Percentiles rank a stretch among this genome's conserved stretches.
phyloP scores from a whole-genome alignment of 345 rosid genomes.

The Heritiera littoralis region DNA sequence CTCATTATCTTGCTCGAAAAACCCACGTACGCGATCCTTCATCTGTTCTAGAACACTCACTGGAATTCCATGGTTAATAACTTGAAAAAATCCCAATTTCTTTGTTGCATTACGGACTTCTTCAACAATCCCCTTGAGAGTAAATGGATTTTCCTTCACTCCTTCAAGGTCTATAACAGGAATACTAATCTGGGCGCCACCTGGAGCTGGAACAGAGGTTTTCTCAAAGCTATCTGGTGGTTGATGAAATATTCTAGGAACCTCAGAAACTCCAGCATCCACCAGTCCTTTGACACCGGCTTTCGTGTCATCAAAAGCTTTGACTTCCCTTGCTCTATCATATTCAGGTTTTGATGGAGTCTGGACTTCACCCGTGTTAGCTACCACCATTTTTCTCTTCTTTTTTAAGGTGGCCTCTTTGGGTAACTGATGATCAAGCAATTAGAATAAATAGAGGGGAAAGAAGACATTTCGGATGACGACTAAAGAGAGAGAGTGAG shows the following conservation, averaged over 20 bases:
- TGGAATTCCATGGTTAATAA: constrained; percentile 14
- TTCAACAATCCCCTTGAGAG: not conserved
- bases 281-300: constrained; percentile 14
- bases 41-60: constrained; percentile 6
- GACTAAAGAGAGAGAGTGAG: no score
- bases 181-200: not conserved
- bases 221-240: not conserved
- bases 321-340: not conserved
- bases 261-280: not conserved
- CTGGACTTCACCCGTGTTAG: not conserved
- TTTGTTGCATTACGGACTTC: not conserved
- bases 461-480: no score
- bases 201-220: not conserved
- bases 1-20: constrained; percentile 4
- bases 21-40: not conserved
- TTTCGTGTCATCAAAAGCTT: constrained; percentile 7
- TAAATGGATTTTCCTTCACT: not conserved
- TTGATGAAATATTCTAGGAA: not conserved
- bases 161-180: not conserved
- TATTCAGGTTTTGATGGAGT: not conserved
- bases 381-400: no score
- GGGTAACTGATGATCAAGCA: no score
- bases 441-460: no score
- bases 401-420: no score
- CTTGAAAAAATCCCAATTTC: not conserved